Percentiles rank a stretch among this genome's conserved stretches.
These are phyloP conservation scores for Blastobotrys malaysiensis DNA, from an alignment of 1,139 yeast genomes.

Conservation along the genomic window DNA sequence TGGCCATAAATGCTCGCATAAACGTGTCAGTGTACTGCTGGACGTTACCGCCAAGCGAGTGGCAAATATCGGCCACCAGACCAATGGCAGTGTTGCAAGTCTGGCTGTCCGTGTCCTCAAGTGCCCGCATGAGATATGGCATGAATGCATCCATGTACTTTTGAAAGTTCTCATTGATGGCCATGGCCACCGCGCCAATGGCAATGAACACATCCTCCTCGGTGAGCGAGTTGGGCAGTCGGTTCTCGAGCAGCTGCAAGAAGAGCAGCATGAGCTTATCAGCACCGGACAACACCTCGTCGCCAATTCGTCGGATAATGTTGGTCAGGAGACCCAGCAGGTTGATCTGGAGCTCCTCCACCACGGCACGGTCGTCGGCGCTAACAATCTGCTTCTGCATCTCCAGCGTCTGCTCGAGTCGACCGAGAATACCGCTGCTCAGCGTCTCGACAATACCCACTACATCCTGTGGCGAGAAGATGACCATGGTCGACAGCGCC, in stretches of 20 bases:
- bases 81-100: constrained; percentile 89
- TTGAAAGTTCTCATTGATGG: constrained; percentile 63
- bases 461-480: constrained; percentile 67
- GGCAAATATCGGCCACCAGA: constrained; percentile 93
- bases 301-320: constrained; percentile 76
- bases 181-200: constrained; percentile 81
- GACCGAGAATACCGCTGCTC: constrained; percentile 66
- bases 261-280: constrained; percentile 83
- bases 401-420: constrained; percentile 65
- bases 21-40: constrained; percentile 71
- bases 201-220: constrained; percentile 95
- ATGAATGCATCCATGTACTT: constrained; percentile 75
- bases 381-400: constrained; percentile 43
- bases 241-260: constrained; percentile 59
- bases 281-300: constrained; percentile 60
- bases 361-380: constrained; percentile 63
- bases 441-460: constrained; percentile 63
- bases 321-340: constrained; percentile 82
- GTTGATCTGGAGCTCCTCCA: constrained; percentile 87
- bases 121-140: constrained; percentile 73
- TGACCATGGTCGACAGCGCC: constrained; percentile 78
- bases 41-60: constrained; percentile 71
- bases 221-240: constrained; percentile 61
- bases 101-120: constrained; percentile 76
- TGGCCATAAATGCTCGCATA: constrained; percentile 74